Percentiles rank a stretch among this genome's conserved stretches.
Evolutionary conservation across 306 rosid genomes (phyloP).

Genomic region (Erythrophleum fordii): DNA sequence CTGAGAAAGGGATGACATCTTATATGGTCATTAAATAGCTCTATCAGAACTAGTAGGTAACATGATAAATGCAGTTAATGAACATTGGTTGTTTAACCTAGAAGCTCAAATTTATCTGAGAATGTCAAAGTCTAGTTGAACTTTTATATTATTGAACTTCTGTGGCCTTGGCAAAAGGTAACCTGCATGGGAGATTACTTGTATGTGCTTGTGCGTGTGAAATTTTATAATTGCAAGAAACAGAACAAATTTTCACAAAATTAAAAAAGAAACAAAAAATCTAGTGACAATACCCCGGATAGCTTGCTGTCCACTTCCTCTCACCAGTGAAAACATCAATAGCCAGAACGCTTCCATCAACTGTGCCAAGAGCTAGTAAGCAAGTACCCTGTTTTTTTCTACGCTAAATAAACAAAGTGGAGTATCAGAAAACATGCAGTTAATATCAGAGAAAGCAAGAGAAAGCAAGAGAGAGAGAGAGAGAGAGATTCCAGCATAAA

Average conservation of each 20-base stretch:
- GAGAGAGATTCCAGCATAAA: slow-evolving; percentile 17
- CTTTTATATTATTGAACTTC: slow-evolving; percentile 14
- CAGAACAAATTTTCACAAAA: not conserved
- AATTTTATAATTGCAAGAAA: not conserved
- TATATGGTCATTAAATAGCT: not conserved
- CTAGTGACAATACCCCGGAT: slow-evolving; percentile 43
- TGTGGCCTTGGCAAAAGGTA: not conserved
- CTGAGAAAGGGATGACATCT: slow-evolving; percentile 3
- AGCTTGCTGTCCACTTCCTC: slow-evolving; percentile 50
- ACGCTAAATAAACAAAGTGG: slow-evolving; percentile 42
- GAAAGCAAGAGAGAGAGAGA: not conserved
- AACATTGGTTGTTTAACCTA: slow-evolving; percentile 5
- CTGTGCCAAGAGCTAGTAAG: slow-evolving; percentile 51
- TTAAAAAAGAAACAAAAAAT: slow-evolving; percentile 11
- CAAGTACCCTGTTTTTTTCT: slow-evolving; percentile 52
- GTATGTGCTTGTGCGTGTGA: too few species aligned
- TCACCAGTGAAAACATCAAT: slow-evolving; percentile 52
- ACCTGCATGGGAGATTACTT: not conserved
- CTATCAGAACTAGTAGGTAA: slow-evolving; percentile 2
- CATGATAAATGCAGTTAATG: slow-evolving; percentile 17
- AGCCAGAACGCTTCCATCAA: slow-evolving; percentile 48
- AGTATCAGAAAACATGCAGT: slow-evolving; percentile 24
- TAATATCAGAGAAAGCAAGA: slow-evolving; percentile 23
- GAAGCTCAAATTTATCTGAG: slow-evolving; percentile 13
- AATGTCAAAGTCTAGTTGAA: slow-evolving; percentile 2